Evolutionary conservation across 805 yeast genomes (phyloP), one percentile per base, ranked within the genome.

Genomic region (Starmerella lactis-condensi): DNA sequence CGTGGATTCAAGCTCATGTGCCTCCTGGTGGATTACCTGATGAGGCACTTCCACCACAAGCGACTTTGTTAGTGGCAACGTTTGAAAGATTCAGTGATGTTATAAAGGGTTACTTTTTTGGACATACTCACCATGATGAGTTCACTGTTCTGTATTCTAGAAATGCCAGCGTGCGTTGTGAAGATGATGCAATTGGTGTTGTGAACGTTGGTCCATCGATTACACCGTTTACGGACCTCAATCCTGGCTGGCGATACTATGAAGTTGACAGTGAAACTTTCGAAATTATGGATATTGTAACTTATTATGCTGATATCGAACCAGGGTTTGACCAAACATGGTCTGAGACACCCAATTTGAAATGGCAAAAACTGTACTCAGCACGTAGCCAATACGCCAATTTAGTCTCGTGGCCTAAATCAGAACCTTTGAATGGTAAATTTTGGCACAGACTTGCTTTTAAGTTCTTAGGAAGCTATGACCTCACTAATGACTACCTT

Each of bases 161-260:
- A 16, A 61, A 62, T 42, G 65, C 62, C 17, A 44, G 54, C n/a
- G 53, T 51, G 36, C 57, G 58, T 32, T 52, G 58, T 16, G 57
- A 58, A 22, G 64, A 58, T 4, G 54, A 56, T 22, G 70, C 67
- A 4, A 41, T 72, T 21, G 62, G 64, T 41, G 61, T 67, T 54
- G 72, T 75, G 1, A 72, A 74, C 71, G 61, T 73, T 34, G 62
- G 67, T 3, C 81, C 70, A 36, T 68, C 78, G 0, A 65, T 74
- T 24, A 71, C 79, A 6, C 77, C 81, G 6, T 58, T 61, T 45
- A 52, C 58, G 6, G 60, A 67, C 30, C 61, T 64, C 40, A 74
- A 74, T 48, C 83, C 83, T 5, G 63, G 71, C 14, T 74, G 78
- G 75, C 64, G 76, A 48, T 72, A 71, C 53, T 75, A 74, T 44